Evolutionary conservation across 192 early-diverging fungal genomes (phyloP), one percentile per base, ranked within the genome.

Genomic region (Linderina pennispora): DNA sequence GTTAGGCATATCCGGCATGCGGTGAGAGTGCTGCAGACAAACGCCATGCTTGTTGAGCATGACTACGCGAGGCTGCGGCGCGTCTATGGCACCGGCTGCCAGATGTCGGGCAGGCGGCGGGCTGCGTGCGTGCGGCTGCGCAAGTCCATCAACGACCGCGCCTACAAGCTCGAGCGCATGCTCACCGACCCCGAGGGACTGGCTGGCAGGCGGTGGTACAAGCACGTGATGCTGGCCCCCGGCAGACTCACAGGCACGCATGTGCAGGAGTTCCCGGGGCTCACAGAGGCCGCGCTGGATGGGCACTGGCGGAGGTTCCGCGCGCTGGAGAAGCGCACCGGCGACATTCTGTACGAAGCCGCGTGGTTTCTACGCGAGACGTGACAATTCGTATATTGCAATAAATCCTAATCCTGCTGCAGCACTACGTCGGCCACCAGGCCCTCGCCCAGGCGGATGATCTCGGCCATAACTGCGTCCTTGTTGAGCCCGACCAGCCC

Each of bases 151-250:
- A 77, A 79, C 32, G 40, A 59, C 14, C 45, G 49, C 10, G 32
- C 75, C 8, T 32, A 25, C 9, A 20, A 49, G 4, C 60, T 75
- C 50, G 77, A 79, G 42, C 46, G 71, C 25, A 43, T 49, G 5
- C 76, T 79, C 50, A 11, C 74, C 15, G 62, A 72, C 40, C 39
- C 50, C 4, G 50, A 65, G 14, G 77, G 75, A 23, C 55, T 77
- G 9, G 37, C 45, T 10, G 69, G 66, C 2, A 51, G 75, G 15
- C 43, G 45, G 31, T 79, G 77, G 77, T 79, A 58, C 46, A 66
- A 75, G 18, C 77, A 79, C 36, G 56, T 72, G 1, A 39, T 79
- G 2, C 67, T 60, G 32, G 77, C 76, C 5, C 77, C 77, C 3
- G 65, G 72, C 17, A 33, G 56, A 9, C 68, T 50, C 58, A 45